Conservation (phyloP, 2,329 filamentous ascomycete species). For the Alternaria brassicicola region DNA sequence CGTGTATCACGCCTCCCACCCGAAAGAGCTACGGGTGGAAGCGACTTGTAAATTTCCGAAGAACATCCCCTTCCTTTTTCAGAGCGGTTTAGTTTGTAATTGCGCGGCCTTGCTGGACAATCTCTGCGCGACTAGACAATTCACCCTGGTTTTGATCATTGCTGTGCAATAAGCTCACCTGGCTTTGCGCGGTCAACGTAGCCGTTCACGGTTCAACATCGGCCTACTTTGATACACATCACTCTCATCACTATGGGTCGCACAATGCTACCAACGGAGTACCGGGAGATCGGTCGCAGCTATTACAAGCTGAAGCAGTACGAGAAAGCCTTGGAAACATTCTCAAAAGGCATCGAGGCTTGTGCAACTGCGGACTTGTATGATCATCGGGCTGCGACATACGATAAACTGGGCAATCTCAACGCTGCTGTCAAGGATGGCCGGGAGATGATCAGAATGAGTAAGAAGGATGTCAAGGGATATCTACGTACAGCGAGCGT, state of each 20-base stretch:
- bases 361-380: conserved; percentile 50
- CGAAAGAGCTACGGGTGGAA: neutral
- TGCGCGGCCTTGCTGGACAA: neutral
- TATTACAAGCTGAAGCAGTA: conserved; percentile 48
- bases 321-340: conserved; percentile 42
- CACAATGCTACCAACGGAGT: conserved; percentile 43
- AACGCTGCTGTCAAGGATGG: conserved; percentile 62
- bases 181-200: neutral
- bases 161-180: neutral
- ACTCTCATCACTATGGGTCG: conserved; percentile 29
- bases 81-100: neutral
- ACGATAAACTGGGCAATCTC: conserved; percentile 59
- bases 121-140: neutral
- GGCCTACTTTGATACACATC: neutral
- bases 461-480: conserved; percentile 60
- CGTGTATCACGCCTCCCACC: neutral
- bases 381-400: conserved; percentile 62
- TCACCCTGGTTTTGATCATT: neutral
- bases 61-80: neutral
- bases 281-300: conserved; percentile 41
- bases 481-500: conserved; percentile 63
- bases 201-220: neutral
- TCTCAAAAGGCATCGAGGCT: conserved; percentile 41
- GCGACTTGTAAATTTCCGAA: neutral
- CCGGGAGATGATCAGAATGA: conserved; percentile 60